Evolutionary conservation across 345 rosid genomes (phyloP), one percentile per base, ranked within the genome.

Genomic region (Toxicodendron radicans): DNA sequence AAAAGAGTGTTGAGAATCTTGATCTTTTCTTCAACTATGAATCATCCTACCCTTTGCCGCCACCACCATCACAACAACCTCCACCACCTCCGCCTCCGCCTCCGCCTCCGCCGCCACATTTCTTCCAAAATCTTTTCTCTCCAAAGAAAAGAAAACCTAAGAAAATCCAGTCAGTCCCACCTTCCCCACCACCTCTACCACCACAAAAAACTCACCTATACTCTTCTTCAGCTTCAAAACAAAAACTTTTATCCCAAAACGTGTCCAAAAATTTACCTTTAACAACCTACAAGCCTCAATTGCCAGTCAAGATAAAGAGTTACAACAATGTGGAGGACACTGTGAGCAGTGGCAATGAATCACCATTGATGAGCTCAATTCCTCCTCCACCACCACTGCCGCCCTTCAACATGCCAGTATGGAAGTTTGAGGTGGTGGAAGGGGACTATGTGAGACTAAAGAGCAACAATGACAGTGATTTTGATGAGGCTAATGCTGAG

Each of bases 341-440:
- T 75, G 16, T 51, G 3, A 70, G 77, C 64, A 75, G 73, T 5
- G 92, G 95, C 18, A 85, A 75, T 32, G 83, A 77, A 5, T 92
- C 97, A 0, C 97, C 97, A 0, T 32, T 83, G 13, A 71, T 83
- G 16, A 68, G 76, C 56, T 79, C 90, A 13, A 85, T 87, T 21
- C 96, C 98, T 0, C 88, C 88, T 0, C 97, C 97, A 1, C 98
- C 98, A 0, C 97, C 97, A 3, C 91, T 86, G 21, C 98, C 96
- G 3, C 97, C 98, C 1, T 94, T 94, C 78, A 85, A 81, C 63
- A 81, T 90, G 80, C 85, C 76, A 17, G 81, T 86, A 0, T 92
- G 86, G 97, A 89, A 78, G 61, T 94, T 85, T 71, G 79, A 72
- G 57, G 79, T 78, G 24, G 87, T 79, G 24, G 87, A 81, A 5